Conservation (phyloP, 2,329 filamentous ascomycete genomes). For the Emmonsiellopsis sp. region DNA sequence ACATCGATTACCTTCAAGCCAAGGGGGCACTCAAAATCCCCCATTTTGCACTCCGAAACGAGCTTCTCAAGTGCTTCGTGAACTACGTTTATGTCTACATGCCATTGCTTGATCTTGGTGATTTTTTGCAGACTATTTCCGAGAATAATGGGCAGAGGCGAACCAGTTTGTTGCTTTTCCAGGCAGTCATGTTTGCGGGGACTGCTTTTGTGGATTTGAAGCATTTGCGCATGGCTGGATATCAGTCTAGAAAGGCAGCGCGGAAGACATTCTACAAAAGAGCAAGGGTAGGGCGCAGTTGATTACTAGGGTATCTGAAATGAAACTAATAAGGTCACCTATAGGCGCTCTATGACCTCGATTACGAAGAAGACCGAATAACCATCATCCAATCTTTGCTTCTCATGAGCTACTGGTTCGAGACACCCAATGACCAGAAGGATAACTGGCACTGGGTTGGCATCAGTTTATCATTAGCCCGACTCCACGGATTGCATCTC, state of each 20-base stretch:
- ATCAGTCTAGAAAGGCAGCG: slow-evolving; percentile 66
- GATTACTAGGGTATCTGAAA: neutral
- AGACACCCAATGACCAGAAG: slow-evolving; percentile 92
- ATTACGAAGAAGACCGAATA: slow-evolving; percentile 85
- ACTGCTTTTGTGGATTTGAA: slow-evolving; percentile 80
- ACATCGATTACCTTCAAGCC: slow-evolving; percentile 70
- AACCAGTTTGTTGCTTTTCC: slow-evolving; percentile 79
- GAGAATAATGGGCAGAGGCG: slow-evolving; percentile 60
- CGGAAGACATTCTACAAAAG: slow-evolving; percentile 83
- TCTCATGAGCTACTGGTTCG: slow-evolving; percentile 96
- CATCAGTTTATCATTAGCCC: slow-evolving; percentile 81
- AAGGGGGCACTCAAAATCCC: slow-evolving; percentile 82
- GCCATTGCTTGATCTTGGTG: slow-evolving; percentile 66
- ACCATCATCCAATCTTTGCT: slow-evolving; percentile 79
- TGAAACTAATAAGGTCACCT: slow-evolving; percentile 7
- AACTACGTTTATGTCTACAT: slow-evolving; percentile 93
- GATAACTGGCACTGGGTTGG: slow-evolving; percentile 99
- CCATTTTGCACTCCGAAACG: slow-evolving; percentile 60
- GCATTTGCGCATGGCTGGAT: slow-evolving; percentile 67
- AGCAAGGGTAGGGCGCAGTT: slow-evolving; percentile 56
- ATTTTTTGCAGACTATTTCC: slow-evolving; percentile 49
- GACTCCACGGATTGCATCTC: slow-evolving; percentile 86
- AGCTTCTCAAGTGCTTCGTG: slow-evolving; percentile 70
- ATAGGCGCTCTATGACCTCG: slow-evolving; percentile 76
- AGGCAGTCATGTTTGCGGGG: slow-evolving; percentile 89